These are phyloP conservation scores for Blastobotrys persicus DNA, from an alignment of 1,139 yeast species.

Conservation along the genomic window DNA sequence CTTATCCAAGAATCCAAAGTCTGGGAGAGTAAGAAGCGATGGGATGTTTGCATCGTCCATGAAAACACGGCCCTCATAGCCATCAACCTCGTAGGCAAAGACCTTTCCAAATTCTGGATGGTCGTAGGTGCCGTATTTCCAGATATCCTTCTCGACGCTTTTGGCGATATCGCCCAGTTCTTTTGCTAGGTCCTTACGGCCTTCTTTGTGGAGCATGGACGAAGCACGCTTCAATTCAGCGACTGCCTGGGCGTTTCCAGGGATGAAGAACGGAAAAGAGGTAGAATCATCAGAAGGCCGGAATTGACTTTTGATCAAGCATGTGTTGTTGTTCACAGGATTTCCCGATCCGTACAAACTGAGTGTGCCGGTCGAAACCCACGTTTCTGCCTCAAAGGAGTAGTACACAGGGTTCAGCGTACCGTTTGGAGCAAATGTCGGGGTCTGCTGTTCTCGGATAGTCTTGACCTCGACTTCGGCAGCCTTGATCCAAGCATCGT, in stretches of 20 bases:
- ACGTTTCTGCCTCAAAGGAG: slow-evolving; percentile 66
- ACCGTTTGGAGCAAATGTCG: slow-evolving; percentile 64
- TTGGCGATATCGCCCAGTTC: slow-evolving; percentile 42
- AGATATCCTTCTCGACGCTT: slow-evolving; percentile 54
- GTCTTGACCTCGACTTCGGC: slow-evolving; percentile 51
- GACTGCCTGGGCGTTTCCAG: slow-evolving; percentile 75
- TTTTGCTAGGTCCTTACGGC: slow-evolving; percentile 24
- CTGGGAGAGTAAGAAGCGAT: slow-evolving; percentile 73
- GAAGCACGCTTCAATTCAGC: slow-evolving; percentile 50
- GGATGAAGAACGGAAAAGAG: slow-evolving; percentile 70
- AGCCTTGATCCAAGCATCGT: slow-evolving; percentile 56
- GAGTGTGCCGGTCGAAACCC: slow-evolving; percentile 73
- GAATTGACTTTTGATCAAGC: slow-evolving; percentile 72
- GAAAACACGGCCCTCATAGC: slow-evolving; percentile 62
- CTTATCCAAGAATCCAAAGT: slow-evolving; percentile 56
- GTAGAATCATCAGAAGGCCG: slow-evolving; percentile 88
- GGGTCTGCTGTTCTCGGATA: slow-evolving; percentile 55
- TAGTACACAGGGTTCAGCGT: slow-evolving; percentile 41
- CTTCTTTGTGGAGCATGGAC: slow-evolving; percentile 22
- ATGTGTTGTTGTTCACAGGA: slow-evolving; percentile 67
- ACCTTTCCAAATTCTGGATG: slow-evolving; percentile 73
- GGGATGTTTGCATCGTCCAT: slow-evolving; percentile 94
- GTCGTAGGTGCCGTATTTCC: slow-evolving; percentile 56
- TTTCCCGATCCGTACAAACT: slow-evolving; percentile 75
- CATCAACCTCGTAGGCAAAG: slow-evolving; percentile 84